A percentile compares a stretch with the other conserved stretches of the same genome.
phyloP scores from a whole-genome alignment of 2,329 filamentous ascomycete species.

The Xylaria sp. region DNA sequence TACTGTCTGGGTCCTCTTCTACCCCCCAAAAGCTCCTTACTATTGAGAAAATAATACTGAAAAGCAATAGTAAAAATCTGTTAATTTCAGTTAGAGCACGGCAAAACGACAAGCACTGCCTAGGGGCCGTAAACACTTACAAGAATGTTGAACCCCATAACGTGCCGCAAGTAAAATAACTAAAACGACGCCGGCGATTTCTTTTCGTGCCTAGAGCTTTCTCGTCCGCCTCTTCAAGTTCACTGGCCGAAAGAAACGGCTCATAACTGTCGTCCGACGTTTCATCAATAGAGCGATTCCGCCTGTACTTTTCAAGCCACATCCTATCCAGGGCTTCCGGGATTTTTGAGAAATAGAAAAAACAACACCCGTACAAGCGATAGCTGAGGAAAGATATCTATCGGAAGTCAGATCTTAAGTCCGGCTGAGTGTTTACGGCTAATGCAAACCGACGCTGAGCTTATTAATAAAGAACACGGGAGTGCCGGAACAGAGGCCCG shows the following conservation, averaged over 20 bases:
- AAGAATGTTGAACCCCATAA: slow-evolving; percentile 52
- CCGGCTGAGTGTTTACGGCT: neutral
- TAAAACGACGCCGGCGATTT: slow-evolving; percentile 37
- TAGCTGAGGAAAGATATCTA: slow-evolving; percentile 3
- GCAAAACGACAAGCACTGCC: neutral
- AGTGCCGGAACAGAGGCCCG: neutral
- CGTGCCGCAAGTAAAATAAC: slow-evolving; percentile 50
- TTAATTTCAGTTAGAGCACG: slow-evolving; percentile 35
- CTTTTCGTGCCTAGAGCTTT: slow-evolving; percentile 10
- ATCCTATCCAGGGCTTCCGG: slow-evolving; percentile 3
- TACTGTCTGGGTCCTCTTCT: slow-evolving; percentile 47
- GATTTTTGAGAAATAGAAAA: neutral
- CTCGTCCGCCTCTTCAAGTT: slow-evolving; percentile 29
- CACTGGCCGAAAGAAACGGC: slow-evolving; percentile 17
- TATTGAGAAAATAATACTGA: slow-evolving; percentile 49
- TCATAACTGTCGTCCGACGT: slow-evolving; percentile 29
- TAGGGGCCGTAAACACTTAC: slow-evolving; percentile 46
- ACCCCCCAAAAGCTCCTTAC: slow-evolving; percentile 48
- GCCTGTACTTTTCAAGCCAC: slow-evolving; percentile 15
- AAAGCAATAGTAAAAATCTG: slow-evolving; percentile 50
- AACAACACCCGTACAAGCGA: neutral
- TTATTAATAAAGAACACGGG: neutral
- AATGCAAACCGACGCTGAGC: neutral
- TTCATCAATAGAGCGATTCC: neutral
- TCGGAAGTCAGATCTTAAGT: neutral